Base-by-base conservation (phyloP, 2,329 filamentous ascomycete species). In the Paraphoma chrysanthemicola region DNA sequence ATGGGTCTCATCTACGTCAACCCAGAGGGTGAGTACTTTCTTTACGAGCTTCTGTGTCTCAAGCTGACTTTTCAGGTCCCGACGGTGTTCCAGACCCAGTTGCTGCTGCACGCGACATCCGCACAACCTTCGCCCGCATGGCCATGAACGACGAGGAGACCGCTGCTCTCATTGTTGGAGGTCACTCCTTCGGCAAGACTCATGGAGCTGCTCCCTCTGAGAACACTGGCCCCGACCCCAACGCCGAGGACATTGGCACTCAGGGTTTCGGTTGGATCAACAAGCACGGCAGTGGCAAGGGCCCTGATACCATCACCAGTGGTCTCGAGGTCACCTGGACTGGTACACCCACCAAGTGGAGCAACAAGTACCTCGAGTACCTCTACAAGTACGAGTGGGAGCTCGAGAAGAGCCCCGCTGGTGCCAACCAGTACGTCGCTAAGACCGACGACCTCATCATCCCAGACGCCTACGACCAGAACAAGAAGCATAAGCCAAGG, bases 1-100 rank as follows among this genome's bases (percentile, higher is more conserved):
- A 90, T 91, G 87, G 90, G 90, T 71, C 79, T 93, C 68, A 93
- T 93, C 74, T 93, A 93, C 74, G 90, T 92, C 59, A 92, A 93
- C 80, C 90, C 90, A 2, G 88, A 92, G 76, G 70, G 63, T 66
- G 33, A 60, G 63, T 57, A 23, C 3, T 23, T 2, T 16, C 33
- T 36, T 36, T 7, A 7, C 33, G 5, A 36, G 6, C 23, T 18
- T 9, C 44, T 11, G 14, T 18, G 5, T 10, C 29, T 14, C 36
- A 36, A 36, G 16, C 12, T 36, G 6, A 44, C 59, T 64, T 11
- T 41, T 8, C 31, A 66, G 90, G 90, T 7, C 90, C 90, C 29
- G 87, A 92, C 65, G 89, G 86, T 57, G 84, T 85, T 53, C 88
- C 89, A 3, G 89, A 93, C 70, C 88, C 89, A 17, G 76, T 88